Percentiles rank a stretch among this genome's conserved stretches.
Conservation (phyloP, 2,329 filamentous ascomycete species). For the Clathrospora elynae region DNA sequence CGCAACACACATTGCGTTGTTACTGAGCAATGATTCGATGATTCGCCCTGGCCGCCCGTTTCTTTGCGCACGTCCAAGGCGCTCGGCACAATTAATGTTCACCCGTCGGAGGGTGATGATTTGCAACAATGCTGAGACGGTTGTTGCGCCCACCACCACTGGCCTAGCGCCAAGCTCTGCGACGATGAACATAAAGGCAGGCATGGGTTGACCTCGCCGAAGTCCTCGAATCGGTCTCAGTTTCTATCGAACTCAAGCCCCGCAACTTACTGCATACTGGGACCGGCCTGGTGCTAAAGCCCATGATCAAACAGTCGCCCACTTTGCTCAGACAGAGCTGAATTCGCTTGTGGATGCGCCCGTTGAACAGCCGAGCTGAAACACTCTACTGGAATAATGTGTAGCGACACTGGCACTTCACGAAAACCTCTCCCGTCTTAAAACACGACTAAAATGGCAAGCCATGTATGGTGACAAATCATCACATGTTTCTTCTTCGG, state of each 20-base stretch:
- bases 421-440: too few relatives aligned
- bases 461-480: not conserved
- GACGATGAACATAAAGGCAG: slow-evolving; percentile 18
- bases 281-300: slow-evolving; percentile 11
- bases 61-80: slow-evolving; percentile 10
- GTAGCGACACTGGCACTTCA: slow-evolving; percentile 6
- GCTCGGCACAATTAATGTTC: slow-evolving; percentile 17
- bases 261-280: slow-evolving; percentile 15
- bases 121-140: slow-evolving; percentile 21
- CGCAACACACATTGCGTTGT: slow-evolving; percentile 6
- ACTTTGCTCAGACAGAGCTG: slow-evolving; percentile 6
- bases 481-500: slow-evolving; percentile 1
- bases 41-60: slow-evolving; percentile 10
- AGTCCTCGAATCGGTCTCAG: slow-evolving; percentile 20
- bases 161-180: slow-evolving; percentile 24
- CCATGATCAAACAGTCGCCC: slow-evolving; percentile 11
- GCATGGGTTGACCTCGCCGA: slow-evolving; percentile 38
- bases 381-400: slow-evolving; percentile 15
- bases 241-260: slow-evolving; percentile 24
- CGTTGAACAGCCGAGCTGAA: slow-evolving; percentile 21
- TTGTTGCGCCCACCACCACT: slow-evolving; percentile 29
- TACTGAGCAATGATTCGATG: slow-evolving; percentile 1
- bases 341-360: slow-evolving; percentile 18
- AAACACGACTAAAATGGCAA: not conserved
- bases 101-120: slow-evolving; percentile 7